Evolutionary conservation across 805 yeast genomes (phyloP).

Genomic region (Sugiyamaella qingdaonensis): DNA sequence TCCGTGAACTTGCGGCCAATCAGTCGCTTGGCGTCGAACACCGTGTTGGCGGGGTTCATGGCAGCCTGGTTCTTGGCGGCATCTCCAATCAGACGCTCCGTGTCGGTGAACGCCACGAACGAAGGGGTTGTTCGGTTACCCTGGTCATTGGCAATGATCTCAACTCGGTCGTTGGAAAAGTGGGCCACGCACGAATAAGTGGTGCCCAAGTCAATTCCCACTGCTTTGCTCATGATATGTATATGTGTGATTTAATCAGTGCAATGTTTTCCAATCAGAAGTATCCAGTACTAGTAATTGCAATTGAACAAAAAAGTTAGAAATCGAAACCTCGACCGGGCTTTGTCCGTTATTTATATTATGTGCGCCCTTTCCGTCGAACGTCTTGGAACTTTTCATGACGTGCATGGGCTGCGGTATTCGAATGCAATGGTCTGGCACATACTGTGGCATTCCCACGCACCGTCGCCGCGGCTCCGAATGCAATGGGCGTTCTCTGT

Average conservation of each 20-base stretch:
- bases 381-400: constrained; percentile 3
- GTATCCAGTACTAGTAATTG: not conserved
- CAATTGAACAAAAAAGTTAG: constrained; percentile 1
- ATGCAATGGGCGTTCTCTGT: not conserved
- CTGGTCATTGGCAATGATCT: constrained; percentile 94
- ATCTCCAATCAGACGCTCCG: constrained; percentile 94
- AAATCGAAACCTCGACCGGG: not conserved
- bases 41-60: constrained; percentile 90
- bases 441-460: not conserved
- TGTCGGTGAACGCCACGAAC: constrained; percentile 91
- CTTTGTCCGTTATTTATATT: not conserved
- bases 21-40: constrained; percentile 92
- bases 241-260: not conserved
- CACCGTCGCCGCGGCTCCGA: not conserved
- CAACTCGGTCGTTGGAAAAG: constrained; percentile 80
- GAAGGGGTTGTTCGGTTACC: constrained; percentile 99
- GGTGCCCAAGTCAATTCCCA: constrained; percentile 92
- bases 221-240: constrained; percentile 47
- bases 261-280: not conserved
- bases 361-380: not conserved
- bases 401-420: not conserved
- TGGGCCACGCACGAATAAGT: constrained; percentile 97
- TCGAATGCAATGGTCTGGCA: not conserved
- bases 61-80: constrained; percentile 99
- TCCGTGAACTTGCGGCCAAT: constrained; percentile 82